Evolutionary conservation across 345 rosid genomes (phyloP).

Genomic region (Hypericum perforatum): DNA sequence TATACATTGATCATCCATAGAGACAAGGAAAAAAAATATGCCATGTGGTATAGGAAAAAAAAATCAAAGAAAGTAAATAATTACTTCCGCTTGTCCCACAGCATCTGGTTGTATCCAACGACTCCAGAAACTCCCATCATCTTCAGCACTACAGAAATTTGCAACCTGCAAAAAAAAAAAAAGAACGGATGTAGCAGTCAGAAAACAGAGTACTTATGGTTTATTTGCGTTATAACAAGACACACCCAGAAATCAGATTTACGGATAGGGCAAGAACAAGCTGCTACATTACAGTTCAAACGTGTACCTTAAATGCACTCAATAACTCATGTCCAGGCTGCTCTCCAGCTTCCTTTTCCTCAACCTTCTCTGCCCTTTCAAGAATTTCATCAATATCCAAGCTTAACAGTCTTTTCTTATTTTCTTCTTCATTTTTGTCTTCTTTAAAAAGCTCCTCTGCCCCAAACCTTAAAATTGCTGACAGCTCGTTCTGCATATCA

Average conservation of each 20-base stretch:
- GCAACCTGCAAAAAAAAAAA: slow-evolving; percentile 44
- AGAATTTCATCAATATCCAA: slow-evolving; percentile 98
- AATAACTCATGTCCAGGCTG: slow-evolving; percentile 70
- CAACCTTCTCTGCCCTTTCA: slow-evolving; percentile 97
- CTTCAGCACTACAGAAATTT: slow-evolving; percentile 77
- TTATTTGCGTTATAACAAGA: too few species aligned
- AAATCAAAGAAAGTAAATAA: not conserved
- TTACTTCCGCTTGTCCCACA: slow-evolving; percentile 76
- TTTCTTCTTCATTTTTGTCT: slow-evolving; percentile 93
- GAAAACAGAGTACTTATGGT: not conserved
- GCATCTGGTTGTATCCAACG: slow-evolving; percentile 99
- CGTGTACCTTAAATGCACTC: slow-evolving; percentile 91
- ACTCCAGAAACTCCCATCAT: slow-evolving; percentile 98
- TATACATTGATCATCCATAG: too few species aligned
- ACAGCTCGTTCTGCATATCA: slow-evolving; percentile 70
- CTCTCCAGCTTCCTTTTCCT: slow-evolving; percentile 55
- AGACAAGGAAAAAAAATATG: too few species aligned
- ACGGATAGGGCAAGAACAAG: too few species aligned
- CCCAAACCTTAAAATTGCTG: slow-evolving; percentile 96
- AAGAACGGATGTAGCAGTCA: not conserved
- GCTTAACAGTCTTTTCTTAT: slow-evolving; percentile 73
- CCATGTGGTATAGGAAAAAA: not conserved
- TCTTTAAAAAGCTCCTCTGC: slow-evolving; percentile 99
- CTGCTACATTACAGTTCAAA: not conserved
- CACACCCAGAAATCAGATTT: not conserved